Conservation (phyloP, 2,329 filamentous ascomycete genomes). For the Sphaerostilbella broomeana region DNA sequence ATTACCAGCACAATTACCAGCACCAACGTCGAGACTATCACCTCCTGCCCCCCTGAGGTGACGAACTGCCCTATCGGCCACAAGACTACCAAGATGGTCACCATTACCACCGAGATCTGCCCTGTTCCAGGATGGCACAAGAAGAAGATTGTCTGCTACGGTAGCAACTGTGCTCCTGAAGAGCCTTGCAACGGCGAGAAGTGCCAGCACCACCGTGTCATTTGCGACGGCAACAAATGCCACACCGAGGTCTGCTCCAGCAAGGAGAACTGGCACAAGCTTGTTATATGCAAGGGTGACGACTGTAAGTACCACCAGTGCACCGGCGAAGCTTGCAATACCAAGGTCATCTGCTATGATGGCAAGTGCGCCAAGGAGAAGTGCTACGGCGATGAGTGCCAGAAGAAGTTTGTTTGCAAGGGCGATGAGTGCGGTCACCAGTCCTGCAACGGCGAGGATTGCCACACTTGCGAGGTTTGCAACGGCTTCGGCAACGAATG, state of each 20-base stretch:
- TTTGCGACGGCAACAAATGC: slow-evolving; percentile 27
- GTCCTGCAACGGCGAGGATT: slow-evolving; percentile 24
- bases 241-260: slow-evolving; percentile 20
- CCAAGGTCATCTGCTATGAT: slow-evolving; percentile 30
- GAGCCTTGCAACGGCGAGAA: slow-evolving; percentile 22
- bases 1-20: slow-evolving; percentile 23
- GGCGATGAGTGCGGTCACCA: slow-evolving; percentile 25
- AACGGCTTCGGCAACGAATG: slow-evolving; percentile 18
- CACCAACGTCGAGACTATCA: slow-evolving; percentile 24
- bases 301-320: slow-evolving; percentile 23
- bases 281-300: slow-evolving; percentile 24
- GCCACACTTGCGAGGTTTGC: slow-evolving; percentile 26
- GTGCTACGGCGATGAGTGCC: slow-evolving; percentile 24
- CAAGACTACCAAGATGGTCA: slow-evolving; percentile 19
- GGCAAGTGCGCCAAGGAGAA: slow-evolving; percentile 24
- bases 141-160: slow-evolving; percentile 31
- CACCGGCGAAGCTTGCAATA: slow-evolving; percentile 20
- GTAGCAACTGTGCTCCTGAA: slow-evolving; percentile 26
- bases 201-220: slow-evolving; percentile 24
- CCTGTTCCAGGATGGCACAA: slow-evolving; percentile 21
- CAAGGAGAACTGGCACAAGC: slow-evolving; percentile 23
- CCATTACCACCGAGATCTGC: slow-evolving; percentile 19
- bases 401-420: slow-evolving; percentile 29
- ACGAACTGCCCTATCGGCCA: slow-evolving; percentile 20
- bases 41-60: slow-evolving; percentile 21